Percentiles rank a stretch among this genome's conserved stretches.
phyloP scores from a whole-genome alignment of 1,284 basidiomycete species.

The Golubevia pallescens region DNA sequence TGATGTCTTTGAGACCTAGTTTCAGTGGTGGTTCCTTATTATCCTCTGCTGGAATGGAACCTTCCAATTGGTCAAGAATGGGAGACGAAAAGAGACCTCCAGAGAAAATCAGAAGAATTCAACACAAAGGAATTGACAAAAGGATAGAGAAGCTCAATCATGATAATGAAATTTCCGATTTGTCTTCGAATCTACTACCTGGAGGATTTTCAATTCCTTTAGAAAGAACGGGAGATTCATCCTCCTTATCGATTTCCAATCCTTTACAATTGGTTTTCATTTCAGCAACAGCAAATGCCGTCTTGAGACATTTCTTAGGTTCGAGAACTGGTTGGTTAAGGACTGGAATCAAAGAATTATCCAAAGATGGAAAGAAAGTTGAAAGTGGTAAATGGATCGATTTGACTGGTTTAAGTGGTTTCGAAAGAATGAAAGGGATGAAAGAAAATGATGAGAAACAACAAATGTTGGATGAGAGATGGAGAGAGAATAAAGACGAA shows the following conservation, averaged over 20 bases:
- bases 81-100: too few species aligned
- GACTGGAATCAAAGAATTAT: constrained; percentile 34
- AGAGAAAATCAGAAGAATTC: constrained; percentile 36
- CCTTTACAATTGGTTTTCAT: constrained; percentile 52
- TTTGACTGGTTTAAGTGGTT: constrained; percentile 43
- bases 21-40: constrained; percentile 45
- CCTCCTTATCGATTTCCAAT: too few species aligned
- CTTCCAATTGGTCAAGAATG: constrained; percentile 4
- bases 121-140: constrained; percentile 36
- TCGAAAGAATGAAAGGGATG: constrained; percentile 3
- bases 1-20: constrained; percentile 45
- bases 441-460: constrained; percentile 6
- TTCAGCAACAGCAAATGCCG: constrained; percentile 58
- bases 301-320: constrained; percentile 57
- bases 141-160: background rate
- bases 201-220: background rate
- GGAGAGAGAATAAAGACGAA: background rate
- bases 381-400: constrained; percentile 54
- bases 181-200: constrained; percentile 2
- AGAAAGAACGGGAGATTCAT: background rate
- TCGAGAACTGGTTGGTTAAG: constrained; percentile 60
- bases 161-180: background rate
- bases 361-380: constrained; percentile 16
- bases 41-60: constrained; percentile 47
- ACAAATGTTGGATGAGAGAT: background rate